Evolutionary conservation across 2,329 filamentous ascomycete genomes (phyloP), one percentile per base, ranked within the genome.

Genomic region (Pestalotiopsis sp.): DNA sequence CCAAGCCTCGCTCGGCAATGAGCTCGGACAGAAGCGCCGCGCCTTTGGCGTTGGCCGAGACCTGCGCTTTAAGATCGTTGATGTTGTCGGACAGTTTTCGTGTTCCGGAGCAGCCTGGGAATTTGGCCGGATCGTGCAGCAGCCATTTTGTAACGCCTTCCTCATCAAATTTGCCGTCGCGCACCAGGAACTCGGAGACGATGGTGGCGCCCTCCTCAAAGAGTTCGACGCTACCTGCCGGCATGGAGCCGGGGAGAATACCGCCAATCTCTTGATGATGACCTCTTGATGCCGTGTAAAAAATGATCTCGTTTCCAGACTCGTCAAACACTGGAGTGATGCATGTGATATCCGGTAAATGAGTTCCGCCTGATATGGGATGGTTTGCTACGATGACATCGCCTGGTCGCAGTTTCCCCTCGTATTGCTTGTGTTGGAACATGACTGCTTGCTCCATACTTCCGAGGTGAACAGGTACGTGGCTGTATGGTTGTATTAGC

Each of bases 371-470:
- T 3, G 67, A 66, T n/a, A 68, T 73, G n/a, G 70, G 73, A 41
- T 71, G 74, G 63, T 72, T 75, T 36, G 66, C 72, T 4, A 74
- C 69, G 2, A 75, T 65, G 1, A 75, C 74, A 41, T 75, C 74
- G 5, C 73, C 73, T 11, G 72, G 70, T 17, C 68, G 65, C 12
- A 95, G 79, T 71, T 91, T 91, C 5, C 90, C 91, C 69, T 87
- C 84, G 88, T 91, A 93, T 59, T 92, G 91, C 68, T 90, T 69
- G 82, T 67, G 91, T 86, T 82, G 93, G 88, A 75, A 91, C 70
- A 87, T 85, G 2, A 94, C 91, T 25, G 91, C 93, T 41, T 91
- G 93, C 20, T 90, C 90, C 92, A 94, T 94, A 39, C 88, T 91
- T n/a, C 92, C 92, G 2, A 94, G 81, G 76, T 93, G 92, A 0